phyloP scores from a whole-genome alignment of 352 stramenopile species.

The Pilasporangium apinafurcum region DNA sequence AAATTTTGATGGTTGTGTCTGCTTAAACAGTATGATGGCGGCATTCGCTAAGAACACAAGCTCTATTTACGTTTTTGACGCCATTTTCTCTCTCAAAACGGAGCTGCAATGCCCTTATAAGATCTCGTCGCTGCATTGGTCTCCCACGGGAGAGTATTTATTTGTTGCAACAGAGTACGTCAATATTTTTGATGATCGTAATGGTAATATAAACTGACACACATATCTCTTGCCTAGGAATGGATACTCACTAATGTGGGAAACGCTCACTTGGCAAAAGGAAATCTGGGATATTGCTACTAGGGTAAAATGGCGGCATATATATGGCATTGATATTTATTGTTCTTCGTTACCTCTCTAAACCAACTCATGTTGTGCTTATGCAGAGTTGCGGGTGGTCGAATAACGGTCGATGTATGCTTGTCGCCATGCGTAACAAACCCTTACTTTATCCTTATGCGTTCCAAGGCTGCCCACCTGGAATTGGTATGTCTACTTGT shows the following conservation, averaged over 20 bases:
- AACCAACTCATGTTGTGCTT: slow-evolving; percentile 8
- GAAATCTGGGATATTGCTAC: slow-evolving; percentile 71
- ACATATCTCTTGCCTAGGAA: slow-evolving; percentile 14
- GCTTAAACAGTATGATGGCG: slow-evolving; percentile 33
- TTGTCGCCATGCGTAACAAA: slow-evolving; percentile 56
- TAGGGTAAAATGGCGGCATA: slow-evolving; percentile 37
- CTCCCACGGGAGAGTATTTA: slow-evolving; percentile 79
- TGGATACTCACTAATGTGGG: slow-evolving; percentile 68
- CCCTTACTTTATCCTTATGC: slow-evolving; percentile 65
- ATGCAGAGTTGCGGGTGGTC: slow-evolving; percentile 65
- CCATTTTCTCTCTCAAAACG: slow-evolving; percentile 40
- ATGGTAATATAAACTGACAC: too few relatives aligned
- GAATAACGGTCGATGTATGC: slow-evolving; percentile 53
- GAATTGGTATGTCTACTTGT: slow-evolving; percentile 33
- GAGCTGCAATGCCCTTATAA: slow-evolving; percentile 56
- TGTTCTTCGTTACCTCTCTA: background rate
- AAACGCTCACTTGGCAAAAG: slow-evolving; percentile 72
- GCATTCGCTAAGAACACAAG: slow-evolving; percentile 38
- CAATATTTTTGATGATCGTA: background rate
- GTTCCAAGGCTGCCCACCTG: slow-evolving; percentile 46
- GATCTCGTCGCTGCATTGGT: slow-evolving; percentile 56
- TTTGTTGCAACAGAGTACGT: slow-evolving; percentile 64
- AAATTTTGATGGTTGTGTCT: background rate
- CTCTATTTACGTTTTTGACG: slow-evolving; percentile 55
- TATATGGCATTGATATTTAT: background rate